Evolutionary conservation across 2,329 filamentous ascomycete species (phyloP).

Genomic region (Ustilaginoidea virens): DNA sequence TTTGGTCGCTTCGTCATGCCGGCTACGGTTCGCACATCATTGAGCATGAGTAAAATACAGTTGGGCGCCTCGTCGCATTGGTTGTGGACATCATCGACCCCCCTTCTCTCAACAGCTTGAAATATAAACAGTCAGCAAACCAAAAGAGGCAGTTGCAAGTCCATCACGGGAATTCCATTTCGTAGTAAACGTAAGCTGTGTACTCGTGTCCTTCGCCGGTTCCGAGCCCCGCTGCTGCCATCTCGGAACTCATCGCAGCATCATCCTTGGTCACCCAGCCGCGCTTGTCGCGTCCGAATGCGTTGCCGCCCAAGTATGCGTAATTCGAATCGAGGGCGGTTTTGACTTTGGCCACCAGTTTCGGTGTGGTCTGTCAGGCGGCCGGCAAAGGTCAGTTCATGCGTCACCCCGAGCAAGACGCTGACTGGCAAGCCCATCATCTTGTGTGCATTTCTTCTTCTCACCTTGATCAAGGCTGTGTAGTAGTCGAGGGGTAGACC

Average conservation of each 20-base stretch:
- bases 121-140: too few species aligned
- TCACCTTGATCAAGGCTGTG: slow-evolving; percentile 73
- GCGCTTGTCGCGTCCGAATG: slow-evolving; percentile 85
- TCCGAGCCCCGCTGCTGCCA: slow-evolving; percentile 58
- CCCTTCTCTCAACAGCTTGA: too few species aligned
- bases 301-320: slow-evolving; percentile 87
- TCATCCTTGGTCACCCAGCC: slow-evolving; percentile 87
- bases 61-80: too few species aligned
- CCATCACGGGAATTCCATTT: slow-evolving; percentile 56
- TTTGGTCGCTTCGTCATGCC: too few species aligned
- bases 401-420: too few species aligned
- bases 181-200: slow-evolving; percentile 93
- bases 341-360: slow-evolving; percentile 66
- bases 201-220: slow-evolving; percentile 68
- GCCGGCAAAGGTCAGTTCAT: too few species aligned
- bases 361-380: slow-evolving; percentile 55
- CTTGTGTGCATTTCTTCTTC: too few species aligned
- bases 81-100: too few species aligned
- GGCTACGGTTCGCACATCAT: too few species aligned
- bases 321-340: slow-evolving; percentile 68
- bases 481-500: slow-evolving; percentile 84
- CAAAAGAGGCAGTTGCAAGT: too few species aligned
- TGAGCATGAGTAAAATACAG: too few species aligned
- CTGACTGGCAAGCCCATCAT: too few species aligned
- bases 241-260: slow-evolving; percentile 59